Evolutionary conservation across 441 rosid species (phyloP).

Genomic region (Sinapis alba): DNA sequence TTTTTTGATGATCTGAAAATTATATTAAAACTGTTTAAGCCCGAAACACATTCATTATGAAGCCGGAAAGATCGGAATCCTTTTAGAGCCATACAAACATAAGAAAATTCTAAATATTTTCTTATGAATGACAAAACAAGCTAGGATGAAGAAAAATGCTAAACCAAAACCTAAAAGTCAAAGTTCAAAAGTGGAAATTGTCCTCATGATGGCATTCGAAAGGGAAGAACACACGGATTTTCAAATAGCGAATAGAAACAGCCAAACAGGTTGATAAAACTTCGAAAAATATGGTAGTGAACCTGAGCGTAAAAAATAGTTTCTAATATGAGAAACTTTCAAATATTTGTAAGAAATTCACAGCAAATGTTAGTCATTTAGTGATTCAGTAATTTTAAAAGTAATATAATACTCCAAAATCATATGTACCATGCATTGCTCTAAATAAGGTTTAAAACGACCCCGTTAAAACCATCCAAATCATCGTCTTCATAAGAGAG

Average conservation of each 20-base stretch:
- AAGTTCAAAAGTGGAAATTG: background rate
- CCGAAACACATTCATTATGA: too few species aligned
- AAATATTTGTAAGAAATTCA: too few species aligned
- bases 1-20: too few species aligned
- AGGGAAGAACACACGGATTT: background rate
- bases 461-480: background rate
- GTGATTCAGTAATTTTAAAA: too few species aligned
- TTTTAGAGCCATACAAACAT: background rate
- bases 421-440: too few species aligned
- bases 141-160: background rate
- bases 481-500: background rate
- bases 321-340: background rate
- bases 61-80: too few species aligned
- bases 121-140: too few species aligned
- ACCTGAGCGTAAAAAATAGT: background rate
- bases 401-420: too few species aligned
- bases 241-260: background rate
- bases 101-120: too few species aligned
- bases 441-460: background rate
- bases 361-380: too few species aligned
- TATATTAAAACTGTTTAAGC: too few species aligned
- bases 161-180: background rate
- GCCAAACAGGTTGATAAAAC: too few species aligned
- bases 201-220: background rate
- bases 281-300: background rate